Conservation (phyloP, 2,329 filamentous ascomycete genomes). For the Xylariaceae sp. region DNA sequence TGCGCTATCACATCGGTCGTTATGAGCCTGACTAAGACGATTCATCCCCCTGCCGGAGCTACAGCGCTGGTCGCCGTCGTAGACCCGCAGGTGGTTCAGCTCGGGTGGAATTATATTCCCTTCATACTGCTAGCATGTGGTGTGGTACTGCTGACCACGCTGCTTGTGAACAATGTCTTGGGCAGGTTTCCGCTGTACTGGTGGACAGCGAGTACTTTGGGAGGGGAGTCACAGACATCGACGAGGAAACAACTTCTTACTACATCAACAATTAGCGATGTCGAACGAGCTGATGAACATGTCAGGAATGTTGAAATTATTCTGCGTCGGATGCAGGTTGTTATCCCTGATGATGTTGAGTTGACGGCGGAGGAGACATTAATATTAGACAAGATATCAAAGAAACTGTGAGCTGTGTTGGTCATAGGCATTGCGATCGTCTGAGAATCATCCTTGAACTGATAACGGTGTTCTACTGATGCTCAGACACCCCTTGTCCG, state of each 20-base stretch:
- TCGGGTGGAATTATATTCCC: slow-evolving; percentile 68
- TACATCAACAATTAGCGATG: slow-evolving; percentile 7
- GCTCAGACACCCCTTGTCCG: too few relatives aligned
- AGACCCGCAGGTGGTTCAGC: slow-evolving; percentile 45
- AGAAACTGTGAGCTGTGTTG: slow-evolving; percentile 8
- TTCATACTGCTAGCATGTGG: slow-evolving; percentile 56
- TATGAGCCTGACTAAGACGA: slow-evolving; percentile 68
- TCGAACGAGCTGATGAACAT: slow-evolving; percentile 6
- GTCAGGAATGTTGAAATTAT: slow-evolving; percentile 8
- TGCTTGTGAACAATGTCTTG: slow-evolving; percentile 67
- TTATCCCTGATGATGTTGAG: slow-evolving; percentile 11
- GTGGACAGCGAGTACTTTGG: slow-evolving; percentile 51
- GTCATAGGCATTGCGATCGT: too few relatives aligned
- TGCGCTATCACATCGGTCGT: slow-evolving; percentile 59
- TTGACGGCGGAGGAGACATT: slow-evolving; percentile 13
- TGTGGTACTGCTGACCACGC: slow-evolving; percentile 59
- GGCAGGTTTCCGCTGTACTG: slow-evolving; percentile 66
- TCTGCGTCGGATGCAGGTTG: slow-evolving; percentile 7
- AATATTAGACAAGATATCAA: slow-evolving; percentile 13
- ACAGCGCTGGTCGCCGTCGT: slow-evolving; percentile 67
- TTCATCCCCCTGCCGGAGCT: slow-evolving; percentile 71
- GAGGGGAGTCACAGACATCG: background rate
- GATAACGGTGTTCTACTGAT: too few relatives aligned
- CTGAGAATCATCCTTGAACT: too few relatives aligned
- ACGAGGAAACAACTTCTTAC: background rate